Evolutionary conservation across 257 asterid genomes (phyloP).

Genomic region (Craterostigma plantagineum): DNA sequence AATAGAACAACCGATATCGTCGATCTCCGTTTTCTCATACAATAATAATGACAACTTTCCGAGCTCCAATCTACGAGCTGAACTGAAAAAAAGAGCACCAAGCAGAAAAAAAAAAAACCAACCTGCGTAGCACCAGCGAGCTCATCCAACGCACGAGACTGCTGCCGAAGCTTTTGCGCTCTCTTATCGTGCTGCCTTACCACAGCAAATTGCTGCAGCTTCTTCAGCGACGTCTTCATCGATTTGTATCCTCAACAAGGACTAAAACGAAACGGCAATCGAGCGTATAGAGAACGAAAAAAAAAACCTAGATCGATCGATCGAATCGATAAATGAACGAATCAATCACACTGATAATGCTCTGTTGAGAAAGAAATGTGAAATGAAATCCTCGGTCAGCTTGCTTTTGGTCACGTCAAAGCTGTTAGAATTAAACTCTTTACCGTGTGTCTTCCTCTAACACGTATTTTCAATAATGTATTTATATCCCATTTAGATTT

Average conservation of each 20-base stretch:
- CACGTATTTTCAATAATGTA: too few relatives aligned
- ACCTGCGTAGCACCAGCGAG: slow-evolving; percentile 82
- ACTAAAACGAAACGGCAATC: too few relatives aligned
- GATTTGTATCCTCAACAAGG: slow-evolving; percentile 1
- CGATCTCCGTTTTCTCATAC: too few relatives aligned
- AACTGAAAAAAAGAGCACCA: neutral
- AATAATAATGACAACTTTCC: too few relatives aligned
- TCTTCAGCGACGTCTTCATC: slow-evolving; percentile 81
- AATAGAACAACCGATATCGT: too few relatives aligned
- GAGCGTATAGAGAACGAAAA: neutral
- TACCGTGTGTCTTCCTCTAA: too few relatives aligned
- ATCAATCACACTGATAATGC: slow-evolving; percentile 2
- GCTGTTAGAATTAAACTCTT: slow-evolving; percentile 10
- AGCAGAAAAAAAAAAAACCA: neutral
- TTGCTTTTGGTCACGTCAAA: slow-evolving; percentile 25
- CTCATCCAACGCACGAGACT: slow-evolving; percentile 32
- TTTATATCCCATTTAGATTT: too few relatives aligned
- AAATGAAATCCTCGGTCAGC: slow-evolving; percentile 9
- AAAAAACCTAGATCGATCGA: slow-evolving; percentile 3
- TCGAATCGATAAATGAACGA: neutral
- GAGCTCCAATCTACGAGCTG: neutral
- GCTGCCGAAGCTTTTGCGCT: slow-evolving; percentile 30
- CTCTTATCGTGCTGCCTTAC: slow-evolving; percentile 31
- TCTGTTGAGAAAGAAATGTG: slow-evolving; percentile 2
- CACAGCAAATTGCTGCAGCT: slow-evolving; percentile 56